A percentile compares a stretch with the other conserved stretches of the same genome.
These are phyloP conservation scores for Leccinum arenicola DNA, from an alignment of 768 basidiomycete genomes.

Conservation along the genomic window DNA sequence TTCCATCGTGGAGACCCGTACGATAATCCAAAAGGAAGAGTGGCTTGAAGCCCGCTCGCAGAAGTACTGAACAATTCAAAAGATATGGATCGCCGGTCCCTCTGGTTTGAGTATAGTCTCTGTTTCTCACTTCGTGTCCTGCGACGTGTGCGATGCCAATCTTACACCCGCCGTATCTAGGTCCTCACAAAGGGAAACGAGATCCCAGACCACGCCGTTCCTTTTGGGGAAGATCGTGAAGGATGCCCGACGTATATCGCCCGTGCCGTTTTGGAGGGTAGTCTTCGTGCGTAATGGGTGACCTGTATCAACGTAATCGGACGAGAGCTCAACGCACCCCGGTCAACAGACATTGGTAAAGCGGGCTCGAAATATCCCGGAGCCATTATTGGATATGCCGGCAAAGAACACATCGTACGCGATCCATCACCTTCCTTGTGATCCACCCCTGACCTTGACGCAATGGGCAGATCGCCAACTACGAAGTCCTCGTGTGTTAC, in stretches of 20 bases:
- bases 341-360: slow-evolving; percentile 34
- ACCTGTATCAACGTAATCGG: background rate
- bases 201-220: slow-evolving; percentile 34
- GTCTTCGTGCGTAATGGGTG: slow-evolving; percentile 23
- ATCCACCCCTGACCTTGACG: background rate
- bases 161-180: slow-evolving; percentile 4
- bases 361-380: slow-evolving; percentile 31
- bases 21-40: slow-evolving; percentile 22
- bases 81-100: slow-evolving; percentile 27
- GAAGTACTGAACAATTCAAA: slow-evolving; percentile 29
- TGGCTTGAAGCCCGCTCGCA: slow-evolving; percentile 30
- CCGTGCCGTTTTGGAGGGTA: slow-evolving; percentile 31
- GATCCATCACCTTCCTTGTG: background rate
- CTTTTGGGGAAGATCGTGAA: slow-evolving; percentile 32
- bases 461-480: slow-evolving; percentile 26
- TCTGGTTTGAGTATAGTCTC: slow-evolving; percentile 27
- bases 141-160: background rate
- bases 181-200: slow-evolving; percentile 28
- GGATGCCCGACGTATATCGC: slow-evolving; percentile 28
- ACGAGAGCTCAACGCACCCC: background rate
- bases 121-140: background rate
- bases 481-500: slow-evolving; percentile 35
- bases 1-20: slow-evolving; percentile 3
- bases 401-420: slow-evolving; percentile 33
- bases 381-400: slow-evolving; percentile 33